Percentiles rank a stretch among this genome's conserved stretches.
These are phyloP conservation scores for carrot (Daucus carota) DNA, from an alignment of 129 eudicot genomes.

Conservation along the genomic window DH1_v3.0 NC_030383.2:12390001-12390500, in stretches of 20 bases:
- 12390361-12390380: no score
- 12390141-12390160: not conserved
- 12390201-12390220: not conserved
- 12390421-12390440: no score
- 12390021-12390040: no score
- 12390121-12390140: not conserved
- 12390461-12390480: no score
- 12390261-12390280: not conserved
- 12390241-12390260: not conserved
- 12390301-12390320: not conserved
- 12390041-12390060: not conserved
- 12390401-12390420: no score
- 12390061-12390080: not conserved
- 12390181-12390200: not conserved
- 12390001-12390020: no score
- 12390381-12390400: no score
- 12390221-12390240: slow-evolving; percentile 5
- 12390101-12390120: not conserved
- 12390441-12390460: no score
- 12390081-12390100: not conserved
- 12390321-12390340: not conserved
- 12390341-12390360: not conserved
- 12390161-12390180: not conserved
- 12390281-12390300: not conserved
- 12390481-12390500: no score